Evolutionary conservation across 2,329 filamentous ascomycete species (phyloP).

Genomic region (Colletotrichum sp.): DNA sequence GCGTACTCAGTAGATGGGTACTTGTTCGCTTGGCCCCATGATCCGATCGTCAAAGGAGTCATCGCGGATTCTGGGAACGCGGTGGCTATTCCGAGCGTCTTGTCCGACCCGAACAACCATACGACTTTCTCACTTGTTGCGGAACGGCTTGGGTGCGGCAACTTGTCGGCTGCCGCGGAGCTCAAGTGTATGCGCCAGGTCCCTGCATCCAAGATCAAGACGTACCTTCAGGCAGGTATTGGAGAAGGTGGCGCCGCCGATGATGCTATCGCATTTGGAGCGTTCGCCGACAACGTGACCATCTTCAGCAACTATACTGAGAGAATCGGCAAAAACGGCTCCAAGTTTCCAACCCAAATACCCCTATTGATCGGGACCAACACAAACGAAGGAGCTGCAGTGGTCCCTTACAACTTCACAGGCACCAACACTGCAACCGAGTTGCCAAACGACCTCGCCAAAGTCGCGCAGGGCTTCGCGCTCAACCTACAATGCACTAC

Average conservation of each 20-base stretch:
- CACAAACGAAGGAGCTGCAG: neutral
- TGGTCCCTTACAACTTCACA: neutral
- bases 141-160: neutral
- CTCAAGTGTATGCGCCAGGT: neutral
- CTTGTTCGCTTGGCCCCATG: neutral
- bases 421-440: neutral
- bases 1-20: conserved; percentile 32
- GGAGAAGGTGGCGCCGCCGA: neutral
- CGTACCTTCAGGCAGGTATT: neutral
- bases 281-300: neutral
- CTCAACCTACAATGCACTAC: neutral
- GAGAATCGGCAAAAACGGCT: neutral
- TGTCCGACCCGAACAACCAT: neutral
- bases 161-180: neutral
- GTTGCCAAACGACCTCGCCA: neutral
- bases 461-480: neutral
- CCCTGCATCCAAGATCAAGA: neutral
- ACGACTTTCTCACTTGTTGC: neutral
- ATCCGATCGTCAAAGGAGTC: neutral
- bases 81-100: neutral
- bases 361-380: neutral
- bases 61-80: neutral
- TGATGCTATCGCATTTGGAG: neutral
- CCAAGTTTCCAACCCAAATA: neutral
- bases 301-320: neutral